Conservation (phyloP, 2,329 filamentous ascomycete species). For the Scedosporium aurantiacum region DNA sequence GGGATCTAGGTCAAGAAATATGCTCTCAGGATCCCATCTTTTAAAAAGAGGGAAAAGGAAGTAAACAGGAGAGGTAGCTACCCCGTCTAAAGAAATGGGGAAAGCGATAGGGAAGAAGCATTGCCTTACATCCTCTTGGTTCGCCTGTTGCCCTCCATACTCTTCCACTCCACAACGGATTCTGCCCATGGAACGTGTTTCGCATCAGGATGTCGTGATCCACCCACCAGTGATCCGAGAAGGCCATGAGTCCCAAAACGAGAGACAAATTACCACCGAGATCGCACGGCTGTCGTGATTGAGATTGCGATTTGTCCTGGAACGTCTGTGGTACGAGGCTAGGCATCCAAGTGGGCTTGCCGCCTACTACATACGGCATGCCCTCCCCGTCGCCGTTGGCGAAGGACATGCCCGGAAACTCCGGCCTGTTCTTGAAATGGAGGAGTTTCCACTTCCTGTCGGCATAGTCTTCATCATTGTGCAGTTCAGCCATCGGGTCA, state of each 20-base stretch:
- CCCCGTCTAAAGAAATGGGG: not conserved
- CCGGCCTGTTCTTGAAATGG: not conserved
- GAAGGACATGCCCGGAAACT: not conserved
- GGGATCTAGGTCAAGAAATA: not conserved
- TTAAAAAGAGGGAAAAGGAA: not conserved
- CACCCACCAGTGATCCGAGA: slow-evolving; percentile 11
- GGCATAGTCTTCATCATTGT: not conserved
- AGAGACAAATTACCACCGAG: slow-evolving; percentile 27
- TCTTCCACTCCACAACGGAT: not conserved
- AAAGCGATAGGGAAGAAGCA: not conserved
- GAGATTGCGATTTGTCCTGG: slow-evolving; percentile 7
- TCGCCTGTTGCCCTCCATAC: not conserved
- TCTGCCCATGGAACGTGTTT: not conserved
- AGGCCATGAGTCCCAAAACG: slow-evolving; percentile 29
- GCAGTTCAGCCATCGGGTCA: slow-evolving; percentile 8
- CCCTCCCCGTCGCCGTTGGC: slow-evolving; percentile 10
- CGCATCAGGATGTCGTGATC: not conserved
- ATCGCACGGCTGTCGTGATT: slow-evolving; percentile 16
- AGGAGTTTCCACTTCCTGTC: not conserved
- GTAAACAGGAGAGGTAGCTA: not conserved
- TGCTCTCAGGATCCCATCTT: not conserved
- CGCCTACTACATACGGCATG: slow-evolving; percentile 20
- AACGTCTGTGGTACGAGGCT: slow-evolving; percentile 23
- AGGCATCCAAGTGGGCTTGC: slow-evolving; percentile 26
- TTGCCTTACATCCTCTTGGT: slow-evolving; percentile 1